Percentiles rank a stretch among this genome's conserved stretches.
phyloP scores from a whole-genome alignment of 108 stramenopile species.

The Nitzschia sp. region DNA sequence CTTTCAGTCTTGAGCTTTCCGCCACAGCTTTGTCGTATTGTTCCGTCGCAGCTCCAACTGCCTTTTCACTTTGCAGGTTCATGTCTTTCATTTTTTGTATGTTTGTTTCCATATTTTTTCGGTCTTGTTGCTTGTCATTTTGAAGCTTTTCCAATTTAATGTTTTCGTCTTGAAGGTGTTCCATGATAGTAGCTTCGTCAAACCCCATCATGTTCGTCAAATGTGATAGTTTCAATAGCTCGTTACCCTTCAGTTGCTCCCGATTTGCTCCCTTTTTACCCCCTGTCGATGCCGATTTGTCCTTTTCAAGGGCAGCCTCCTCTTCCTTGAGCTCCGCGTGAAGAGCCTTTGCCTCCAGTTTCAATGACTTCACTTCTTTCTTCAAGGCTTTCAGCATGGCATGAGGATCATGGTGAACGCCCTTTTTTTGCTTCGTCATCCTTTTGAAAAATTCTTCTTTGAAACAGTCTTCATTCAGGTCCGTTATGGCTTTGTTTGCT shows the following conservation, averaged over 20 bases:
- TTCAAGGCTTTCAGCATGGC: background rate
- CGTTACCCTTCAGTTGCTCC: constrained; percentile 11
- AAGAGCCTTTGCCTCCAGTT: constrained; percentile 10
- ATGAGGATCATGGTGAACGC: too few species aligned
- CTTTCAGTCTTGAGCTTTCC: background rate
- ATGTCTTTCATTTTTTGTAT: constrained; percentile 1
- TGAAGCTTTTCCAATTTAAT: background rate
- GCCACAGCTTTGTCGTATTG: background rate
- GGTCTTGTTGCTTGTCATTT: constrained; percentile 12
- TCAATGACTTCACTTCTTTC: constrained; percentile 3
- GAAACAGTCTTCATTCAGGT: too few species aligned
- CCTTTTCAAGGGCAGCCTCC: background rate
- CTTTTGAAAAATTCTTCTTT: background rate
- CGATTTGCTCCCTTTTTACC: background rate
- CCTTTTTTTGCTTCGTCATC: too few species aligned
- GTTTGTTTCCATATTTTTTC: constrained; percentile 2
- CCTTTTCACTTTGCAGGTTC: constrained; percentile 17
- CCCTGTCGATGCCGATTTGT: background rate
- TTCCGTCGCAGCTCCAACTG: constrained; percentile 1
- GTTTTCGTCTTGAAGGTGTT: constrained; percentile 5
- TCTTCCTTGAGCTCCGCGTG: background rate
- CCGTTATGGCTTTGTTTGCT: too few species aligned
- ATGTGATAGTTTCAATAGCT: constrained; percentile 4
- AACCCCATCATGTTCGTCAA: constrained; percentile 11
- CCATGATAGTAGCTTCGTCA: background rate